Base-by-base conservation (phyloP, 2,329 filamentous ascomycete genomes). In the Intubia oerlemansii region DNA sequence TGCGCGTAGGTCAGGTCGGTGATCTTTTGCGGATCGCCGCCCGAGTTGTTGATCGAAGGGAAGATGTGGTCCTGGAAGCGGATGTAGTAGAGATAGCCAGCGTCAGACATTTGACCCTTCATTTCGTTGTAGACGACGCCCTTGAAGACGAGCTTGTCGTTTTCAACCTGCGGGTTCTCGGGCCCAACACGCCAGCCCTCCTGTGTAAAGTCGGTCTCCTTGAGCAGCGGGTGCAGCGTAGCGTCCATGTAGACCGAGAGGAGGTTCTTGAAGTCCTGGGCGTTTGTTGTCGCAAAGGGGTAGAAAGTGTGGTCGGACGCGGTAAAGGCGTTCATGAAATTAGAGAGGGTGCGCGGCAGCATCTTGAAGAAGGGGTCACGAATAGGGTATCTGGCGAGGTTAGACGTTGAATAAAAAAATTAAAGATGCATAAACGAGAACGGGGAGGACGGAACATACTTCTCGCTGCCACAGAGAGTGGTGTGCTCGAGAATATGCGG, bases 321-420 rank as follows among this genome's bases (percentile, higher is more conserved):
- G 24, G 88, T 98, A 47, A 95, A 92, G 35, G 88, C 88, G 50
- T 98, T 98, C 88, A 98, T 98, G 47, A 93, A 98, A 52, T 95
- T 98, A 38, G 88, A 93, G n/a, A 98, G 63, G 5, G 88, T 93
- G 41, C 88, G 72, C 14, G 88, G 88, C 16, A 98, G 66, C 88
- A 98, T 98, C 64, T 95, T 98, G 62, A 98, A 98, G 60, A 98
- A 98, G 0, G 88, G 88, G 45, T 98, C 88, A 36, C 88, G 80
- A 33, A 98, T 85, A n/a, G 88, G 88, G 47, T 84, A 91, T n/a
- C n/a, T n/a, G n/a, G 49, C 79, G n/a, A n/a, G n/a, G n/a, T n/a
- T 85, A 45, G 22, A 22, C 5, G 15, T 13, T 17, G 10, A 25
- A 17, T 3, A 25, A 5, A n/a, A 5, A 25, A 18, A 11, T 7